Base-by-base conservation (phyloP, 192 early-diverging fungal genomes). In the Paraglomus brasilianum region DNA sequence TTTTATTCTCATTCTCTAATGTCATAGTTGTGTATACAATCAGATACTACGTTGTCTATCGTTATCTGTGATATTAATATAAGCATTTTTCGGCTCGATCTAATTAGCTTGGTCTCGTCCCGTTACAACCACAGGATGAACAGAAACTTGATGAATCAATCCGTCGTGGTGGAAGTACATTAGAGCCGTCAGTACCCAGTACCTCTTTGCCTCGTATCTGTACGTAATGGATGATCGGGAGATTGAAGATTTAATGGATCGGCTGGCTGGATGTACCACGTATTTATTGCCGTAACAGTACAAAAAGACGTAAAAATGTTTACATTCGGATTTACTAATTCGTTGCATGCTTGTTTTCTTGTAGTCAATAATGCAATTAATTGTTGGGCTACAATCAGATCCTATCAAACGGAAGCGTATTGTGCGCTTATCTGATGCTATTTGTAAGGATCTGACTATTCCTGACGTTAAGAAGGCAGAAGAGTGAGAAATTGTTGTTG, bases 251-350 rank as follows among this genome's bases (percentile, higher is more conserved):
- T 83, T 95, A 52, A 81, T 89, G 6, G 94, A 97, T 75, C 88
- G 91, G 53, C 75, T 99, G 50, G 97, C n/a, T n/a, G n/a, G n/a
- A n/a, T n/a, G n/a, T n/a, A n/a, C n/a, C n/a, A 97, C 60, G 94
- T 99, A 8, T 76, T 90, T 36, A 95, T 99, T 81, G 92, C 94
- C 5, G 92, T 94, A 2, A 73, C 5, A 74, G 80, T 49, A 85
- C 91, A 55, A 85, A 91, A 66, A 88, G 86, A 77, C 87, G 86
- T 86, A 64, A 60, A 39, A 47, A 50, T 44, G 13, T 17, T 36
- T 41, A 24, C 41, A 24, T 2, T 30, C 30, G n/a, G n/a, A 30
- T 30, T 30, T 1, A 30, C 30, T 30, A 30, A 30, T 30, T 30
- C 30, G 17, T 52, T 45, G 50, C 58, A 15, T 51, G 40, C 22